Conservation (phyloP, 441 rosid genomes). For the Arabidopsis hybrid region DNA sequence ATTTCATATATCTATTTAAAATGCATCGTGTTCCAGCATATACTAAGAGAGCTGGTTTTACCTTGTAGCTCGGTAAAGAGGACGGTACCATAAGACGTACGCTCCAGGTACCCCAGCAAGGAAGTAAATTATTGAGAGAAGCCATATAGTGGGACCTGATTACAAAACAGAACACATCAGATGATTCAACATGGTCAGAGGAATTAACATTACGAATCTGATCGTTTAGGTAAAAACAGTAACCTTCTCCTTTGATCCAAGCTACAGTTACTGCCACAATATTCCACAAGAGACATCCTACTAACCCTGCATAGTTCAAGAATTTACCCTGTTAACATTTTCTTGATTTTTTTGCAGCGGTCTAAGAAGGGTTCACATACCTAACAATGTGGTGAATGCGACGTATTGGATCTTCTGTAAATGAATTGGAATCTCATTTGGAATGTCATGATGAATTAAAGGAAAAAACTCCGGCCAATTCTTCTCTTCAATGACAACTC, state of each 20-base stretch:
- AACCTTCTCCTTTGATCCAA: constrained; percentile 98
- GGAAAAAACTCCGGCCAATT: constrained; percentile 97
- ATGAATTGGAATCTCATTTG: constrained; percentile 94
- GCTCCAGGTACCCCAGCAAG: constrained; percentile 94
- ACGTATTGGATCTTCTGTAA: constrained; percentile 88
- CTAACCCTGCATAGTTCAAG: constrained; percentile 64
- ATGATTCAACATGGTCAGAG: constrained; percentile 6
- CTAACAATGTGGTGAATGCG: constrained; percentile 93
- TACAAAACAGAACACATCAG: constrained; percentile 38
- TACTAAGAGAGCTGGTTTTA: constrained; percentile 44
- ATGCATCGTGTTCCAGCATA: constrained; percentile 5
- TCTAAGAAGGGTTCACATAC: constrained; percentile 49
- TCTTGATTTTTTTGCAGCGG: constrained; percentile 23
- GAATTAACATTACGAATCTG: constrained; percentile 13
- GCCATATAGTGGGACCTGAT: constrained; percentile 92
- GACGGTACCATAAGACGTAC: constrained; percentile 94
- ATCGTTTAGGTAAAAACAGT: constrained; percentile 24
- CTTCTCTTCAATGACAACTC: constrained; percentile 92
- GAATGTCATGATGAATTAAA: constrained; percentile 91
- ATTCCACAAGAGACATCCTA: constrained; percentile 88
- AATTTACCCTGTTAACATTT: constrained; percentile 4
- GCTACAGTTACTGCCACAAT: constrained; percentile 86
- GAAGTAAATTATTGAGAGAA: constrained; percentile 93
- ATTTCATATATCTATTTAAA: constrained; percentile 8
- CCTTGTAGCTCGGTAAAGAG: constrained; percentile 98